Base-by-base conservation (phyloP, 2,329 filamentous ascomycete genomes). In the Atkinsonella texensis region DNA sequence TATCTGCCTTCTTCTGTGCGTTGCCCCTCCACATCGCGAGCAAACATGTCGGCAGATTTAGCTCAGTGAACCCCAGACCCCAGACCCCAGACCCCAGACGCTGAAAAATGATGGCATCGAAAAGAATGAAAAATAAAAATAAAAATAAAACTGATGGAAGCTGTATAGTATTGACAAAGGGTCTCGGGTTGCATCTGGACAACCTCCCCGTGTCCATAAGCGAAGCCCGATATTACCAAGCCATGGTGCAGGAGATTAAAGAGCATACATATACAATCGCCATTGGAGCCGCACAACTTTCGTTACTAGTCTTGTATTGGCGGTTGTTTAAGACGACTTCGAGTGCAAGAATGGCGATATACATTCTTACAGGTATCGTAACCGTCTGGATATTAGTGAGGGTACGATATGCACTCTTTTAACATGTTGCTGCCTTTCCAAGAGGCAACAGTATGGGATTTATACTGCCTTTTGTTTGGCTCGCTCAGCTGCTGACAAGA, bases 221-320 rank as follows among this genome's bases (percentile, higher is more conserved):
- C 2, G 49, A 54, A 28, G 54, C 54, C 2, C 42, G 49, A 17
- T 55, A 52, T n/a, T 54, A 54, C 35, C 49, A 53, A 43, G 45
- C 49, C 31, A 49, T 52, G 50, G 47, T 54, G 6, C 54, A 55
- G 28, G 54, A 53, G n/a, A 50, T 54, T 6, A 46, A 55, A n/a
- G 54, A 55, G 43, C 54, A 55, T 41, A 48, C 49, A 6, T 55
- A 55, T 17, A 55, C 54, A 15, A 33, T 52, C 15, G 52, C 52
- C 12, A 52, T 55, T 4, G 50, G 52, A 11, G 54, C 54, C 7
- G 52, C 54, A 11, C 54, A 55, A 38, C 46, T 48, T 12, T 48
- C 46, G 15, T 52, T 55, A 12, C 32, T 55, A 13, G 52, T 47
- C 15, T 49, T 55, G 1, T 55, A 52, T 39, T 55, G 54, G 54